Percentiles rank a stretch among this genome's conserved stretches.
phyloP scores from a whole-genome alignment of 495 filamentous ascomycete species.

The Penicillium fimorum region DNA sequence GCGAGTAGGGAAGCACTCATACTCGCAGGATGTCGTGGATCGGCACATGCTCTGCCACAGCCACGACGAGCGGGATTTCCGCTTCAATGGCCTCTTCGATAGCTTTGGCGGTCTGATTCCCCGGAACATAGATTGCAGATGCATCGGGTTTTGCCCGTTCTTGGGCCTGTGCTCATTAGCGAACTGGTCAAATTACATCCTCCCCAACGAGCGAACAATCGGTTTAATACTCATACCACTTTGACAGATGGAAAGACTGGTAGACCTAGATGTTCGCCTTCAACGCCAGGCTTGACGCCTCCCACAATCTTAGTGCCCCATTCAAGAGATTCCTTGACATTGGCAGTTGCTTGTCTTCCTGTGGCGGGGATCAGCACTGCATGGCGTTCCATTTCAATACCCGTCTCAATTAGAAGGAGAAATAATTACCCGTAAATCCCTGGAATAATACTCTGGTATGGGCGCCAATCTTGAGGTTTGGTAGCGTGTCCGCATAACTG shows the following conservation, averaged over 20 bases:
- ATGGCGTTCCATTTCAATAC: not conserved
- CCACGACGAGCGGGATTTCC: constrained; percentile 82
- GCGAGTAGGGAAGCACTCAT: constrained; percentile 22
- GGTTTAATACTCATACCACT: constrained; percentile 42
- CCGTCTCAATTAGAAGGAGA: not conserved
- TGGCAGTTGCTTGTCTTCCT: constrained; percentile 66
- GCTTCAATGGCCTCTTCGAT: constrained; percentile 90
- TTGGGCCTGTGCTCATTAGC: constrained; percentile 57
- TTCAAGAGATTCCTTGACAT: constrained; percentile 76
- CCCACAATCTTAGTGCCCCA: constrained; percentile 90
- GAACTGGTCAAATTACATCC: constrained; percentile 5
- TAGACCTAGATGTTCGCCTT: constrained; percentile 75
- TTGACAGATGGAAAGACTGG: constrained; percentile 75
- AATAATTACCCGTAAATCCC: constrained; percentile 71
- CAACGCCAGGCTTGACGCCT: constrained; percentile 75
- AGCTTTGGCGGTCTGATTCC: constrained; percentile 69
- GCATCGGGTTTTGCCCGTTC: constrained; percentile 76
- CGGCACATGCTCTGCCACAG: constrained; percentile 89
- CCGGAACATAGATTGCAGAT: constrained; percentile 83
- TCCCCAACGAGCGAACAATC: not conserved
- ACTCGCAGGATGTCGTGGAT: constrained; percentile 82
- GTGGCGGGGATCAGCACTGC: constrained; percentile 15
- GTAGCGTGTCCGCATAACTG: constrained; percentile 63
- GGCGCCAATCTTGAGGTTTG: constrained; percentile 72
- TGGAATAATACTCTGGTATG: constrained; percentile 85